phyloP scores from a whole-genome alignment of 1,284 basidiomycete genomes.

The Moesziomyces sp. region DNA sequence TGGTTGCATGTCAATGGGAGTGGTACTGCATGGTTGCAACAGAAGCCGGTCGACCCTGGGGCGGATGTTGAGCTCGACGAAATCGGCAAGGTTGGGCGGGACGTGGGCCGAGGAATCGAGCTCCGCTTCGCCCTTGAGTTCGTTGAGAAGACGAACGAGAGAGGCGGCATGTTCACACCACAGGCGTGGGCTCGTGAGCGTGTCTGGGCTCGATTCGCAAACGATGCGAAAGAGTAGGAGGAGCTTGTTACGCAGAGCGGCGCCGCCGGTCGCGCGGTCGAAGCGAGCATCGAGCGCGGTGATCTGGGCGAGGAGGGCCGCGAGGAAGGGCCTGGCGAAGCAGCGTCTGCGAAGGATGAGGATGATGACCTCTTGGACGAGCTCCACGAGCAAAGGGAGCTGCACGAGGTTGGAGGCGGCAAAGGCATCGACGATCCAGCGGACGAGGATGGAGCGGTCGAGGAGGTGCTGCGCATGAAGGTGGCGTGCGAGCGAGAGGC shows the following conservation, averaged over 20 bases:
- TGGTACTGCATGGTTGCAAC: not conserved
- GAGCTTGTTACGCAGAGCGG: slow-evolving; percentile 26
- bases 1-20: not conserved
- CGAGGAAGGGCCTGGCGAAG: slow-evolving; percentile 30
- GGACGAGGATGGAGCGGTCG: slow-evolving; percentile 80
- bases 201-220: slow-evolving; percentile 71
- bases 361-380: slow-evolving; percentile 38
- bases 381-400: slow-evolving; percentile 43
- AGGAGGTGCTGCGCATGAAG: slow-evolving; percentile 85
- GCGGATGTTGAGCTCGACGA: slow-evolving; percentile 18
- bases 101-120: not conserved
- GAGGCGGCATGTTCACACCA: slow-evolving; percentile 37
- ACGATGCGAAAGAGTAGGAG: slow-evolving; percentile 37
- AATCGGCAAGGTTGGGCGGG: slow-evolving; percentile 1
- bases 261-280: slow-evolving; percentile 15
- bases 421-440: slow-evolving; percentile 85
- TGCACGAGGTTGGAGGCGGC: slow-evolving; percentile 43
- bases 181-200: slow-evolving; percentile 76
- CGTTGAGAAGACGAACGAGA: slow-evolving; percentile 24
- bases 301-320: slow-evolving; percentile 29
- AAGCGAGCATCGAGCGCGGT: slow-evolving; percentile 24
- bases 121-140: slow-evolving; percentile 13
- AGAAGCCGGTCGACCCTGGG: slow-evolving; percentile 34
- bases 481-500: slow-evolving; percentile 73
- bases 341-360: slow-evolving; percentile 35